Percentiles rank a stretch among this genome's conserved stretches.
Evolutionary conservation across 805 yeast genomes (phyloP).

Genomic region (Hanseniaspora valbyensis): DNA sequence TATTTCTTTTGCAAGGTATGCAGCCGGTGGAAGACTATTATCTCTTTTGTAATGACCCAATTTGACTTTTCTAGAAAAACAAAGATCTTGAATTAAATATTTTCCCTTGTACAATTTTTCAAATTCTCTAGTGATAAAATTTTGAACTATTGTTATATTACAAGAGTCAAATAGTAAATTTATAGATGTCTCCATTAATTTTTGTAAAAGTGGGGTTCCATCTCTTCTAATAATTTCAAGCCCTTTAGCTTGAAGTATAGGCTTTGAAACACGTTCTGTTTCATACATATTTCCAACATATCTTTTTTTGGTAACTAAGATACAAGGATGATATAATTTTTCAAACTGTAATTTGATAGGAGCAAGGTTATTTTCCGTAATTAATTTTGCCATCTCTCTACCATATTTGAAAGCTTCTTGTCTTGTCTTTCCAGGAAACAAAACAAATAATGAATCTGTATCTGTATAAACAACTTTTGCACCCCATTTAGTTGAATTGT

Average conservation of each 20-base stretch:
- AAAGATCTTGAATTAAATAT: constrained; percentile 67
- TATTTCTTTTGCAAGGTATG: constrained; percentile 59
- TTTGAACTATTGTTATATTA: constrained; percentile 60
- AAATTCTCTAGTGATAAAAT: constrained; percentile 56
- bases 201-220: constrained; percentile 86
- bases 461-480: constrained; percentile 95
- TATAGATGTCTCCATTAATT: constrained; percentile 61
- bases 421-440: constrained; percentile 69
- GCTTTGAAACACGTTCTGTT: constrained; percentile 38
- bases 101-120: constrained; percentile 49
- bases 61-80: constrained; percentile 83
- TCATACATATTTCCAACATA: constrained; percentile 84
- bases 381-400: constrained; percentile 47
- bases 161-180: constrained; percentile 58
- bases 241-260: constrained; percentile 89
- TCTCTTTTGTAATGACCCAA: constrained; percentile 72
- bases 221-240: constrained; percentile 91
- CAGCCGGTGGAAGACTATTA: constrained; percentile 78
- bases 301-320: constrained; percentile 73
- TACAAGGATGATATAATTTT: constrained; percentile 81
- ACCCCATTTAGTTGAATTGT: constrained; percentile 50
- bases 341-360: constrained; percentile 83
- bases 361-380: constrained; percentile 60
- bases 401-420: constrained; percentile 74
- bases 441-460: constrained; percentile 86